Evolutionary conservation across 2,329 filamentous ascomycete genomes (phyloP).

Genomic region (Alternaria longipes): DNA sequence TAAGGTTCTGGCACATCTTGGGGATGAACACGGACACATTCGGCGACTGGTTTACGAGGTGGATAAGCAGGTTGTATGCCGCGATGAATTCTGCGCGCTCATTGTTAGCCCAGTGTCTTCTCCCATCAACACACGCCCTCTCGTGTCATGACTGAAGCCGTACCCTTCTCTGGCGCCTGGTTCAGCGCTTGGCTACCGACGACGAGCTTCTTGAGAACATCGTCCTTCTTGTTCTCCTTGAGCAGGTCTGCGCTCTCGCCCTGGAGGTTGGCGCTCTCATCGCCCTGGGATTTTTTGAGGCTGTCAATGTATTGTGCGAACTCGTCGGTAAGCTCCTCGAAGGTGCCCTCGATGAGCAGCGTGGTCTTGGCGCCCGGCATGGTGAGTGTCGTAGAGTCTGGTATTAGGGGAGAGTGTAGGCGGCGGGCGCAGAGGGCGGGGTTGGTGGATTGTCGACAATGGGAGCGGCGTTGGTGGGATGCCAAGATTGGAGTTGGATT

Average conservation of each 20-base stretch:
- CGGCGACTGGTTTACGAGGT: slow-evolving; percentile 87
- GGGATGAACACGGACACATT: slow-evolving; percentile 87
- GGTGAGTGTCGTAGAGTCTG: slow-evolving; percentile 34
- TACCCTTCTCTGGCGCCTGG: slow-evolving; percentile 86
- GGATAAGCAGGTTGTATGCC: slow-evolving; percentile 95
- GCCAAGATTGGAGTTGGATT: slow-evolving; percentile 40
- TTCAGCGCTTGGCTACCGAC: slow-evolving; percentile 80
- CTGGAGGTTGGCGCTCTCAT: slow-evolving; percentile 63
- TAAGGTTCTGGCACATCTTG: slow-evolving; percentile 86
- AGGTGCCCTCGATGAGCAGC: slow-evolving; percentile 85
- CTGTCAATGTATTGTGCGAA: slow-evolving; percentile 93
- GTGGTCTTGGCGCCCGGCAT: slow-evolving; percentile 71
- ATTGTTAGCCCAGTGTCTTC: slow-evolving; percentile 35
- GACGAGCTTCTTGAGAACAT: slow-evolving; percentile 88
- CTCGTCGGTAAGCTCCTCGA: slow-evolving; percentile 92
- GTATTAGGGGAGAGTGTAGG: slow-evolving; percentile 34
- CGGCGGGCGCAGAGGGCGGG: slow-evolving; percentile 25
- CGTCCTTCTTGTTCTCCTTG: slow-evolving; percentile 74
- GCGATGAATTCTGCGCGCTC: slow-evolving; percentile 79
- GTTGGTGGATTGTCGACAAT: slow-evolving; percentile 38
- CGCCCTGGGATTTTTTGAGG: slow-evolving; percentile 70
- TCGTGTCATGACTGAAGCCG: slow-evolving; percentile 1
- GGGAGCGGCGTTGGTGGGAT: slow-evolving; percentile 38
- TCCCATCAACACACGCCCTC: slow-evolving; percentile 14
- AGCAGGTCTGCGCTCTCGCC: slow-evolving; percentile 76